A percentile compares a stretch with the other conserved stretches of the same genome.
These are phyloP conservation scores for Schizophyllum commune DNA, from an alignment of 1,284 basidiomycete genomes.

Conservation along the genomic window DNA sequence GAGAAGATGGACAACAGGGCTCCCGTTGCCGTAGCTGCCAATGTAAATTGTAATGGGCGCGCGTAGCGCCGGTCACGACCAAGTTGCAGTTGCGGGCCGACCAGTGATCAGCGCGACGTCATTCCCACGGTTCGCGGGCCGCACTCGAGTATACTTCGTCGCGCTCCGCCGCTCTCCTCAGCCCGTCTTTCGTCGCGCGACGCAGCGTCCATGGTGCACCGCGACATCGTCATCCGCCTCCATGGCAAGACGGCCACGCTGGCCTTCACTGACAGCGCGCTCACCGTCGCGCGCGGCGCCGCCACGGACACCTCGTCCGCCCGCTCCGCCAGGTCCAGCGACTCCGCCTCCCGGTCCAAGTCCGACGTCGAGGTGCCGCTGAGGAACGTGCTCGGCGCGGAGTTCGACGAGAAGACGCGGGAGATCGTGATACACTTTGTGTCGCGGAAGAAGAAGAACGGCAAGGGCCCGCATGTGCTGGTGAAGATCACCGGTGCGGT, in stretches of 20 bases:
- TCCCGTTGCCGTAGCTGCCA: too few relatives aligned
- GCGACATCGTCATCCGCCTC: not conserved
- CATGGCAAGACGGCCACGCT: not conserved
- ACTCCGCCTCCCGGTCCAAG: not conserved
- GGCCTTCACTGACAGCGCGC: not conserved
- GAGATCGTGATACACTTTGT: constrained; percentile 9
- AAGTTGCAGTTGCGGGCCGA: too few relatives aligned
- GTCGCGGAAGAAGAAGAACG: constrained; percentile 4
- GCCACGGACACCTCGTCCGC: not conserved
- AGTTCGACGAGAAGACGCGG: not conserved
- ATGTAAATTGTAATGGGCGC: too few relatives aligned
- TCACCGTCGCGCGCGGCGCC: not conserved
- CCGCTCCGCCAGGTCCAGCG: not conserved
- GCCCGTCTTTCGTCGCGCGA: not conserved
- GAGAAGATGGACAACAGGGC: too few relatives aligned
- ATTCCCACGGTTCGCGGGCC: too few relatives aligned
- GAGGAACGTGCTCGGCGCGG: constrained; percentile 8
- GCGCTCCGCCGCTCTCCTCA: not conserved
- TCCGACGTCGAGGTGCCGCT: constrained; percentile 5
- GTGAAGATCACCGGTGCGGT: constrained; percentile 6
- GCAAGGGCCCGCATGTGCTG: constrained; percentile 6
- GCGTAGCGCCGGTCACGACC: too few relatives aligned
- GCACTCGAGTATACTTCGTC: not conserved
- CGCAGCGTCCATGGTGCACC: not conserved
- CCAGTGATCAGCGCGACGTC: too few relatives aligned